These are phyloP conservation scores for Dictyostelium citrinum DNA, from an alignment of 78 protist genomes.

Conservation along the genomic window DNA sequence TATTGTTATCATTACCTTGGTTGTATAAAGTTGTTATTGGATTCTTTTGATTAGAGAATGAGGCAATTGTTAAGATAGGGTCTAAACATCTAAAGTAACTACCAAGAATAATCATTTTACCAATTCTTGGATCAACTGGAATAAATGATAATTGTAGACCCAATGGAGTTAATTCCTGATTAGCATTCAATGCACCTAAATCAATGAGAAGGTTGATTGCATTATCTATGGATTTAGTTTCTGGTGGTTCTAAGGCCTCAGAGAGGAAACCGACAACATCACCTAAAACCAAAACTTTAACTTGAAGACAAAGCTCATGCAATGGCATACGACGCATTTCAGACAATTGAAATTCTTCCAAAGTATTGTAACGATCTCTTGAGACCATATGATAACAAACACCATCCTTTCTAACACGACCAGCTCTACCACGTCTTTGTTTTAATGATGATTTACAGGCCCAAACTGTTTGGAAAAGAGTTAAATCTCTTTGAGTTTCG, in stretches of 20 bases:
- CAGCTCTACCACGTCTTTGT: slow-evolving; percentile 91
- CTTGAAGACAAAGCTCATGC: slow-evolving; percentile 75
- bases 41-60: slow-evolving; percentile 24
- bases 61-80: slow-evolving; percentile 21
- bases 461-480: slow-evolving; percentile 62
- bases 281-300: slow-evolving; percentile 1
- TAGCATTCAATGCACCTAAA: background rate
- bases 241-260: slow-evolving; percentile 11
- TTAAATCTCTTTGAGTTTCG: slow-evolving; percentile 62
- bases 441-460: slow-evolving; percentile 33
- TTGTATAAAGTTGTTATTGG: background rate
- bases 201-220: background rate
- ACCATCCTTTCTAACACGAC: slow-evolving; percentile 86
- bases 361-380: slow-evolving; percentile 5
- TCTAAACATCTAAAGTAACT: slow-evolving; percentile 33
- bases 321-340: slow-evolving; percentile 90
- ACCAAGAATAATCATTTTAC: slow-evolving; percentile 40
- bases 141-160: slow-evolving; percentile 13
- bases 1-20: background rate
- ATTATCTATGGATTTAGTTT: background rate
- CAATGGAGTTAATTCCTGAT: slow-evolving; percentile 23
- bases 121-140: slow-evolving; percentile 47
- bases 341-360: slow-evolving; percentile 68
- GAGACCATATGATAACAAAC: slow-evolving; percentile 80
- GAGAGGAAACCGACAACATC: background rate